Evolutionary conservation across 192 early-diverging fungal genomes (phyloP), one percentile per base, ranked within the genome.

Genomic region (Phycomyces nitens): DNA sequence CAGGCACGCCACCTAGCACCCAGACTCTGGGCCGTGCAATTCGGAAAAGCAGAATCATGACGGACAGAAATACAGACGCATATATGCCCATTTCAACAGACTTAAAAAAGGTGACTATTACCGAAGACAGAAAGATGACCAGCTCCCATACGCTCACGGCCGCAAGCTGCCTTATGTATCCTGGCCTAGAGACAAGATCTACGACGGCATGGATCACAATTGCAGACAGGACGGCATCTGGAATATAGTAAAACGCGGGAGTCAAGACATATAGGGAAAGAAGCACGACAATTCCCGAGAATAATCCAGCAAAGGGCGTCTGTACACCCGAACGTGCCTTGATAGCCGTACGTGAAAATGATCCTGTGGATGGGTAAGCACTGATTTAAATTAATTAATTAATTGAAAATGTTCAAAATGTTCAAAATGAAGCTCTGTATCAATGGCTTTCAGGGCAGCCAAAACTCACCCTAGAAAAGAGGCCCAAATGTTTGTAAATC

Each of bases 321-420:
- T 84, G 81, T 8, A 88, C 91, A 11, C 94, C 94, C 7, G 92
- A 89, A 53, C 84, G 78, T 40, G 89, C 79, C 66, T 94, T 88
- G 67, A 96, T 88, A n/a, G 93, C 92, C 0, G 91, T 92, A 58
- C 94, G 89, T 8, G 92, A 95, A 81, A 97, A 96, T 9, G 92
- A 95, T 23, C 94, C 95, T 26, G 95, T 96, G 7, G 90, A 87
- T 15, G 94, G 89, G 78, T 89, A 94, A 8, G 82, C 90, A 80
- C 53, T 65, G 56, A 23, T 47, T 47, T 6, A 2, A 55, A 55
- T 49, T 44, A n/a, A 39, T 59, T 42, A 59, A 21, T 42, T 38
- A 18, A n/a, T n/a, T n/a, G n/a, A n/a, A n/a, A n/a, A n/a, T n/a
- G n/a, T n/a, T n/a, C n/a, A n/a, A n/a, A n/a, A n/a, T n/a, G n/a